Conservation (phyloP, 306 rosid species). For the Castanopsis chinensis region DNA sequence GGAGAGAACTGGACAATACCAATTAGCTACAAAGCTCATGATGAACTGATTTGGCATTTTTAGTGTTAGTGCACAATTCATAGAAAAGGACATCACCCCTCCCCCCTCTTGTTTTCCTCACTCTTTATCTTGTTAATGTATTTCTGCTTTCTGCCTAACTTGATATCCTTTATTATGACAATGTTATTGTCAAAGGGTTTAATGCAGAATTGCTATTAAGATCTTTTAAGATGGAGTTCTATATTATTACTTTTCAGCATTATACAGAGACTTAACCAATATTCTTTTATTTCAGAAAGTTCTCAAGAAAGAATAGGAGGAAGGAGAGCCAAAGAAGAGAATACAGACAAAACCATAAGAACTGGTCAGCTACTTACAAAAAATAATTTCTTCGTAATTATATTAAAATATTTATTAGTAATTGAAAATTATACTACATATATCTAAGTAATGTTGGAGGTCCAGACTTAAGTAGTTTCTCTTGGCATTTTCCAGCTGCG, state of each 20-base stretch:
- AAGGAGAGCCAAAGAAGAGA: conserved; percentile 65
- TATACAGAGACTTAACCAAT: conserved; percentile 17
- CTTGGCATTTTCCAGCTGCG: conserved; percentile 61
- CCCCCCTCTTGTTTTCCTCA: no score
- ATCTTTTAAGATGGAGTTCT: neutral
- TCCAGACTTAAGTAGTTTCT: conserved; percentile 80
- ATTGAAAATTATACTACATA: conserved; percentile 16
- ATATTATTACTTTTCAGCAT: neutral
- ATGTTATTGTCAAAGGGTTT: neutral
- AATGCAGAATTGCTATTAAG: neutral
- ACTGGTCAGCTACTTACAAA: conserved; percentile 46
- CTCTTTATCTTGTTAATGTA: neutral
- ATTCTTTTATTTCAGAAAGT: conserved; percentile 35
- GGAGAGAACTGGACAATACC: no score
- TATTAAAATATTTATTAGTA: conserved; percentile 7
- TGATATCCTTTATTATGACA: neutral
- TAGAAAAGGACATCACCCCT: neutral
- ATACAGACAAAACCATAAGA: conserved; percentile 35
- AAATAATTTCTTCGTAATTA: conserved; percentile 12
- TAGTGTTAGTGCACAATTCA: neutral
- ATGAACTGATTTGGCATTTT: neutral
- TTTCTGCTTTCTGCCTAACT: neutral
- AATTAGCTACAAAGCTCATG: no score
- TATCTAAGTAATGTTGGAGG: conserved; percentile 54
- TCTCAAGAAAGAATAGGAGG: conserved; percentile 90